A percentile compares a stretch with the other conserved stretches of the same genome.
phyloP scores from a whole-genome alignment of 1,284 basidiomycete species.

The Rugosomyces carneus region DNA sequence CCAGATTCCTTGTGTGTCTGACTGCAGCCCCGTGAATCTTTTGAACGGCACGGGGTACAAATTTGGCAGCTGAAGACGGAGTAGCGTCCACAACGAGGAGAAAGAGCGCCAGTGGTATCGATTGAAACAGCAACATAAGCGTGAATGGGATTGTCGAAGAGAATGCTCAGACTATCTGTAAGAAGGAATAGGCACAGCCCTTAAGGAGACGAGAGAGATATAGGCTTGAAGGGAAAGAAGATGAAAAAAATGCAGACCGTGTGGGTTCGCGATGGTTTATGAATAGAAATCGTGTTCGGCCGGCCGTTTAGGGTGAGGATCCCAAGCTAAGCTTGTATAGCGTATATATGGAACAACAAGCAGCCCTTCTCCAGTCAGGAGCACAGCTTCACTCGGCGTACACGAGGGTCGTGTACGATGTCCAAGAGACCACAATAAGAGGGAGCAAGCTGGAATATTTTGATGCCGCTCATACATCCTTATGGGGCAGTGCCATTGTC shows the following conservation, averaged over 20 bases:
- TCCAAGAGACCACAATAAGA: background rate
- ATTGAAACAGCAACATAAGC: slow-evolving; percentile 15
- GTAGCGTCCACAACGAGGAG: slow-evolving; percentile 30
- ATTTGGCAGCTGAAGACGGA: slow-evolving; percentile 28
- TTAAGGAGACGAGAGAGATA: slow-evolving; percentile 12
- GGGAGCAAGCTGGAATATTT: background rate
- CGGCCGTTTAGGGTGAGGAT: slow-evolving; percentile 20
- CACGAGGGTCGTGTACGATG: slow-evolving; percentile 14
- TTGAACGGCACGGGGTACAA: slow-evolving; percentile 36
- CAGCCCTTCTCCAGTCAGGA: slow-evolving; percentile 1
- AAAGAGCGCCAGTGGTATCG: slow-evolving; percentile 21
- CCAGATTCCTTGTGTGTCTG: slow-evolving; percentile 48
- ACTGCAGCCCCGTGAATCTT: slow-evolving; percentile 30
- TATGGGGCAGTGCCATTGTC: background rate
- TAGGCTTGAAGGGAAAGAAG: slow-evolving; percentile 5
- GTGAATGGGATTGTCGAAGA: slow-evolving; percentile 21
- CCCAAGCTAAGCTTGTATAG: background rate
- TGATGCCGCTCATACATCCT: background rate
- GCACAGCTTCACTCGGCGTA: slow-evolving; percentile 3
- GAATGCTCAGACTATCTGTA: slow-evolving; percentile 14
- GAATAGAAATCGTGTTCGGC: slow-evolving; percentile 18
- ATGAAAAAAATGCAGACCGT: slow-evolving; percentile 5
- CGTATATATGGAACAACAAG: slow-evolving; percentile 1
- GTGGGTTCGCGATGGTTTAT: slow-evolving; percentile 14
- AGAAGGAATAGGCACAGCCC: slow-evolving; percentile 20